Evolutionary conservation across 2,329 filamentous ascomycete genomes (phyloP).

Genomic region (Shiraia sp.): DNA sequence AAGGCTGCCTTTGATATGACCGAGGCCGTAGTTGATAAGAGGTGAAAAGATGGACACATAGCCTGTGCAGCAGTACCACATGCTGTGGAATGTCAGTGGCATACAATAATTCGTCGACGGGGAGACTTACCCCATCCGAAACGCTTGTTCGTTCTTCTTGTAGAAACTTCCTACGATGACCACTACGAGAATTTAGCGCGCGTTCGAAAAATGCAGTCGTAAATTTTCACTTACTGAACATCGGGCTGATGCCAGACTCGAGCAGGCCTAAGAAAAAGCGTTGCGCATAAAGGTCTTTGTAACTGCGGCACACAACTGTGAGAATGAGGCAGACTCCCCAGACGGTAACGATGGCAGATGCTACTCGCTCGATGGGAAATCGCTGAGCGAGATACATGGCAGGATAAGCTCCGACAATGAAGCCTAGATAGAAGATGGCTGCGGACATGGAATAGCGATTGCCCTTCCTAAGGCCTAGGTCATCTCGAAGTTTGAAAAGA

Average conservation of each 20-base stretch:
- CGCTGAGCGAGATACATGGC: constrained; percentile 51
- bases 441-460: constrained; percentile 47
- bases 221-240: constrained; percentile 46
- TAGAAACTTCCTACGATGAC: constrained; percentile 59
- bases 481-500: constrained; percentile 35
- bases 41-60: constrained; percentile 27
- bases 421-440: constrained; percentile 35
- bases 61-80: constrained; percentile 64
- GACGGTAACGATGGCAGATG: constrained; percentile 44
- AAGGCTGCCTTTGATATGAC: constrained; percentile 19
- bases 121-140: constrained; percentile 54
- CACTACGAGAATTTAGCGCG: not conserved
- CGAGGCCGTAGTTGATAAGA: constrained; percentile 32
- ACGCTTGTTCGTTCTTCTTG: constrained; percentile 60
- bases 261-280: constrained; percentile 58
- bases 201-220: not conserved
- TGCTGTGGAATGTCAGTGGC: constrained; percentile 6
- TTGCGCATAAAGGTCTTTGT: constrained; percentile 53
- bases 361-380: constrained; percentile 53
- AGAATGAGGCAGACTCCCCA: constrained; percentile 55
- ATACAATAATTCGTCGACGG: too few relatives aligned
- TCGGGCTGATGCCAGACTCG: constrained; percentile 58
- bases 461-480: constrained; percentile 41
- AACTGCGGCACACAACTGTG: constrained; percentile 54
- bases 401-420: constrained; percentile 56